These are phyloP conservation scores for Noccaea bulbosa DNA, from an alignment of 345 rosid genomes.

Conservation along the genomic window DNA sequence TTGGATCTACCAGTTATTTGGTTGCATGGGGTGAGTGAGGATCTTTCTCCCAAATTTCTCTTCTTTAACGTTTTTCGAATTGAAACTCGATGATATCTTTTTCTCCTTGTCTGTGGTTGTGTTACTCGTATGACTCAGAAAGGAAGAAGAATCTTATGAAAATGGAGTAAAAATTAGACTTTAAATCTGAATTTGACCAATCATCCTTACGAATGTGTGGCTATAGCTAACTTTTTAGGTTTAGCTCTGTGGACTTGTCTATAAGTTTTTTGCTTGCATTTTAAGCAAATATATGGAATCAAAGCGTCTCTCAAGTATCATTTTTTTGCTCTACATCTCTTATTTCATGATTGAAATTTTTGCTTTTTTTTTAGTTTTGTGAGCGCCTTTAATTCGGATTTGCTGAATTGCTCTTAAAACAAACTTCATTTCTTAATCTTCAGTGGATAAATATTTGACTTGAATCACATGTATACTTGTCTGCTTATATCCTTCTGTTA, in stretches of 20 bases:
- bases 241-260: conserved; percentile 9
- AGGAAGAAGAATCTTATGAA: conserved; percentile 6
- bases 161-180: neutral
- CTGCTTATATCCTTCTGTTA: neutral
- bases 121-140: conserved; percentile 12
- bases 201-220: conserved; percentile 18
- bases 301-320: conserved; percentile 15
- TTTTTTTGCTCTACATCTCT: conserved; percentile 11
- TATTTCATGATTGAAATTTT: neutral
- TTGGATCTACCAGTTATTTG: conserved; percentile 60
- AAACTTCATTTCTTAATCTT: conserved; percentile 3
- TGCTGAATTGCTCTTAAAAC: neutral
- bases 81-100: conserved; percentile 2
- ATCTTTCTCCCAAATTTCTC: conserved; percentile 19
- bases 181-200: conserved; percentile 21
- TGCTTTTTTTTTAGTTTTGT: conserved; percentile 11
- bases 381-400: neutral
- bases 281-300: conserved; percentile 28
- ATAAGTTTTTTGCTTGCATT: conserved; percentile 37
- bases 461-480: conserved; percentile 1
- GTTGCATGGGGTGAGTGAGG: conserved; percentile 69
- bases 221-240: neutral
- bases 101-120: neutral
- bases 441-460: conserved; percentile 1
- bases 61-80: neutral